Evolutionary conservation across 805 yeast species (phyloP), one percentile per base, ranked within the genome.

Genomic region (Wickerhamomyces chaumierensis): DNA sequence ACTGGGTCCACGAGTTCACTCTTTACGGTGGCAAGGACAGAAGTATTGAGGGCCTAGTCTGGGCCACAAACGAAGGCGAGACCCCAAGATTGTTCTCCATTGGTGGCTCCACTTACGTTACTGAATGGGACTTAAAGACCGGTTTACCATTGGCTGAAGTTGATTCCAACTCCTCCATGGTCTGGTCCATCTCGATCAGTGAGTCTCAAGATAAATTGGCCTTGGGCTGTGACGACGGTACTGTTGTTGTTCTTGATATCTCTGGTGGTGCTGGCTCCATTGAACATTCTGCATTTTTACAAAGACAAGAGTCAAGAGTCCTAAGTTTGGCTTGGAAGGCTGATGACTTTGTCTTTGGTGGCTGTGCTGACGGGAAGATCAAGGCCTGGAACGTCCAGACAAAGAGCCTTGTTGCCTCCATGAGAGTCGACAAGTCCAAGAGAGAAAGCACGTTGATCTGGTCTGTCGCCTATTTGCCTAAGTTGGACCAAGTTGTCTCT

Each of bases 151-250:
- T 74, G 37, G 69, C 66, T 36, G 83, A 87, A 56, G 78, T 78
- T 52, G 95, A 88, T 55, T 85, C 95, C 63, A 85, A 87, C 55
- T 83, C 95, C 3, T 96, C 97, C 28, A 78, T 86, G 15, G 81
- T 87, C 39, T 92, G 98, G 98, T 83, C 94, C 7, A 60, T 88
- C 35, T 77, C 81, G 4, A 74, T 77, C 18, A 78, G 77, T 45
- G 68, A 70, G 18, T 62, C 70, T 18, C 82, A 79, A 35, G 61
- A 69, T 42, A 75, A 69, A 49, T 62, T 92, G 28, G 85, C 95
- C 1, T 83, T 84, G 1, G 98, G 97, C 3, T 90, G 97, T 59
- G 98, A 92, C 49, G 94, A 88, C 54, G 98, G 98, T 18, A 68
- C 85, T 6, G 87, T 90, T 9, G 94, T 83, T 2, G 58, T 92